These are phyloP conservation scores for Terana coerulea DNA, from an alignment of 768 basidiomycete species.

Conservation along the genomic window DNA sequence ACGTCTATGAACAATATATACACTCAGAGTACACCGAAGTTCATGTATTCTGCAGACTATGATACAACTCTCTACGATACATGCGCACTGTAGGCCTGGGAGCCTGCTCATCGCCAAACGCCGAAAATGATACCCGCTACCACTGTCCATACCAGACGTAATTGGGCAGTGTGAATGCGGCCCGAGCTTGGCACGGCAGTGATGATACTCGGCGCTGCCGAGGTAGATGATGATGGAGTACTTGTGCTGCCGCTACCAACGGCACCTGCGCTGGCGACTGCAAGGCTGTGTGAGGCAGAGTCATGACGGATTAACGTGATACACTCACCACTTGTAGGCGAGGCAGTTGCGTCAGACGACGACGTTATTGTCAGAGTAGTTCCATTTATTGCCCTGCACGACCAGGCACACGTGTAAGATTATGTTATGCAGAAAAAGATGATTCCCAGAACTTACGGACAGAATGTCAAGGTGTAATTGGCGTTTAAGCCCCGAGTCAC, in stretches of 20 bases:
- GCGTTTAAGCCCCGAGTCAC: slow-evolving; percentile 31
- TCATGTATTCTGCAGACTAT: no score
- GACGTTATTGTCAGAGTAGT: neutral
- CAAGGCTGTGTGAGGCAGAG: no score
- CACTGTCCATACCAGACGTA: no score
- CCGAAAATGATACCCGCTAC: no score
- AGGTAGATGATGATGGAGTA: neutral
- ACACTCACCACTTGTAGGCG: slow-evolving; percentile 3
- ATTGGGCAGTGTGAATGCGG: neutral
- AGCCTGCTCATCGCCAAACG: no score
- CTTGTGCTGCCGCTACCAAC: neutral
- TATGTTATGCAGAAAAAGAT: neutral
- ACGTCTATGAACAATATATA: no score
- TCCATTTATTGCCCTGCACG: neutral
- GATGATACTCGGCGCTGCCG: neutral
- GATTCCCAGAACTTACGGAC: slow-evolving; percentile 34
- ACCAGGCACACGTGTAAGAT: neutral
- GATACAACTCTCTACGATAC: no score
- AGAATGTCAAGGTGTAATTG: slow-evolving; percentile 45
- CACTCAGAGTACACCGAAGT: no score
- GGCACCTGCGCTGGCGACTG: neutral
- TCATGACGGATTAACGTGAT: neutral
- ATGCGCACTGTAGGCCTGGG: no score
- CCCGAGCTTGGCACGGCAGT: neutral
- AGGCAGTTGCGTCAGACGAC: slow-evolving; percentile 1